These are phyloP conservation scores for Lentithecium fluviatile DNA, from an alignment of 495 filamentous ascomycete genomes.

Conservation along the genomic window DNA sequence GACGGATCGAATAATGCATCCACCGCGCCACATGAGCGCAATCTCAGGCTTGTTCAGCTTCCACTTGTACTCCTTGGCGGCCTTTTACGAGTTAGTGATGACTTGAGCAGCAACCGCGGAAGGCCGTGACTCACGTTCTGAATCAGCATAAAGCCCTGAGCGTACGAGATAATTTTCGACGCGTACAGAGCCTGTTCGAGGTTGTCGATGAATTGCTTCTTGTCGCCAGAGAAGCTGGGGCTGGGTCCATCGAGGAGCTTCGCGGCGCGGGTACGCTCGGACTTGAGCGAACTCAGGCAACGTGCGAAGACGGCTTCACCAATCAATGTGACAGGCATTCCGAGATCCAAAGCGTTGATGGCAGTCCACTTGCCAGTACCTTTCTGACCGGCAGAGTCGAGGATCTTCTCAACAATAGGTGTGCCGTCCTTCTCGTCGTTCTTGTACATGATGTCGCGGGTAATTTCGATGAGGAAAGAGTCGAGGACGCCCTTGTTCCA, in stretches of 20 bases:
- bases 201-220: slow-evolving; percentile 88
- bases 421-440: slow-evolving; percentile 84
- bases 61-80: slow-evolving; percentile 92
- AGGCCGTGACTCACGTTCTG: slow-evolving; percentile 69
- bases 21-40: slow-evolving; percentile 99
- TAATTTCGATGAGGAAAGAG: slow-evolving; percentile 99
- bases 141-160: slow-evolving; percentile 99
- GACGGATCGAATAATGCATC: slow-evolving; percentile 99
- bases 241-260: slow-evolving; percentile 72
- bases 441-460: slow-evolving; percentile 94
- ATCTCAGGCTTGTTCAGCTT: slow-evolving; percentile 99
- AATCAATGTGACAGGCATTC: slow-evolving; percentile 98
- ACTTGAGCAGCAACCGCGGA: background rate
- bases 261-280: slow-evolving; percentile 82
- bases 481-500: slow-evolving; percentile 99
- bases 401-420: slow-evolving; percentile 94
- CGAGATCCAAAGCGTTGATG: slow-evolving; percentile 96
- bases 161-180: slow-evolving; percentile 99
- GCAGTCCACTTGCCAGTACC: slow-evolving; percentile 99
- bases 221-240: slow-evolving; percentile 81
- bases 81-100: slow-evolving; percentile 49
- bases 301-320: slow-evolving; percentile 95
- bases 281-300: slow-evolving; percentile 91
- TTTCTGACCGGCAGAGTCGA: slow-evolving; percentile 98
- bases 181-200: slow-evolving; percentile 98